Evolutionary conservation across 1,139 yeast species (phyloP).

Genomic region (Lodderomyces metapsilosis): DNA sequence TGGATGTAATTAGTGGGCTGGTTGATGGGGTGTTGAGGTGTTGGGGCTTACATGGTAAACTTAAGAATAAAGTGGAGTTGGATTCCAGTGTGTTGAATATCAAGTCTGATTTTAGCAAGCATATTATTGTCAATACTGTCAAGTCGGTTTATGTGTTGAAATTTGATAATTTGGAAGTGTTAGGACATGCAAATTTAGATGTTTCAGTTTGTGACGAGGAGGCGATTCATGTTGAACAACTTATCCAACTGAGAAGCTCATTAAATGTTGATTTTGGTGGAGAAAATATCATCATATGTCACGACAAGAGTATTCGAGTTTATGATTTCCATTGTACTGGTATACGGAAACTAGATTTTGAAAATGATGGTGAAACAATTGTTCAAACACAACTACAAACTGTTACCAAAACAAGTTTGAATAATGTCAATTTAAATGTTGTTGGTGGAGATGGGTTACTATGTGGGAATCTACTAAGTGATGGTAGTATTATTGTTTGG

Average conservation of each 20-base stretch:
- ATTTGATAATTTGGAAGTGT: slow-evolving; percentile 16
- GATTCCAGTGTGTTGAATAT: slow-evolving; percentile 22
- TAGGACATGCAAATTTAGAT: slow-evolving; percentile 8
- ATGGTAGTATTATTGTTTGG: slow-evolving; percentile 40
- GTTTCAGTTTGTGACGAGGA: slow-evolving; percentile 2
- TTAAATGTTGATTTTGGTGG: slow-evolving; percentile 58
- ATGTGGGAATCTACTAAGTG: slow-evolving; percentile 35
- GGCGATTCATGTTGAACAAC: slow-evolving; percentile 8
- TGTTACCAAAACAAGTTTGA: slow-evolving; percentile 7
- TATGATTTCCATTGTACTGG: slow-evolving; percentile 19
- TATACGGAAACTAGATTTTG: slow-evolving; percentile 14
- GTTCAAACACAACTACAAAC: slow-evolving; percentile 22
- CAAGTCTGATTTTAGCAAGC: slow-evolving; percentile 29
- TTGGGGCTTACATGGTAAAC: slow-evolving; percentile 30
- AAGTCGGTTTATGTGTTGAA: slow-evolving; percentile 22
- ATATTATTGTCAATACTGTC: slow-evolving; percentile 25
- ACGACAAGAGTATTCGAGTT: slow-evolving; percentile 24
- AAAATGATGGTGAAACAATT: slow-evolving; percentile 13
- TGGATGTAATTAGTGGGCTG: slow-evolving; percentile 31
- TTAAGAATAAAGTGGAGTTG: slow-evolving; percentile 17
- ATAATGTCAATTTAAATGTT: slow-evolving; percentile 17
- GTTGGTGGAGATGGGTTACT: slow-evolving; percentile 42
- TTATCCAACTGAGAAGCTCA: slow-evolving; percentile 8
- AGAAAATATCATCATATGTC: slow-evolving; percentile 32
- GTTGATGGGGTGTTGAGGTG: slow-evolving; percentile 23